A percentile compares a stretch with the other conserved stretches of the same genome.
These are phyloP conservation scores for Coemansia sp. DNA, from an alignment of 192 early-diverging fungal genomes.

Conservation along the genomic window DNA sequence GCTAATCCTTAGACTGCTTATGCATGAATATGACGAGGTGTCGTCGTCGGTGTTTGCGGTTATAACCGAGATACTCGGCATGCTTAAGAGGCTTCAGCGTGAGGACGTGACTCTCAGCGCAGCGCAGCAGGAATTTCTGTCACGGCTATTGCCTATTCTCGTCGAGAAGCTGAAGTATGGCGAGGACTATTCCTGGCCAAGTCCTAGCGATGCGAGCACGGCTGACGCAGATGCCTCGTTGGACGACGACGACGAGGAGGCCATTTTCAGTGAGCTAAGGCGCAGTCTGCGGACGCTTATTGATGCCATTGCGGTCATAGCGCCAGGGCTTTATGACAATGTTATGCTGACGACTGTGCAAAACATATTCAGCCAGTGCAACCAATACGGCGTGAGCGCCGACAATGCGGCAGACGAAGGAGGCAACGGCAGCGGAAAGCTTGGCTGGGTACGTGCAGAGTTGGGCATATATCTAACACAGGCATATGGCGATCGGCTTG, in stretches of 20 bases:
- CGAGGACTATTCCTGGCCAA: constrained; percentile 73
- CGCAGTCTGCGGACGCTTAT: constrained; percentile 69
- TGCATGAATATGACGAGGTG: constrained; percentile 81
- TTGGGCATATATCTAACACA: constrained; percentile 48
- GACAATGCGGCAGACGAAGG: constrained; percentile 37
- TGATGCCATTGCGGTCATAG: constrained; percentile 75
- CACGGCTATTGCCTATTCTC: constrained; percentile 57
- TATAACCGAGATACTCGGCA: constrained; percentile 65
- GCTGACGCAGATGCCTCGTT: constrained; percentile 65
- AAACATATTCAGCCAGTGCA: constrained; percentile 51
- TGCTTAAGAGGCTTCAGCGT: constrained; percentile 62
- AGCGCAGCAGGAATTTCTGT: constrained; percentile 31
- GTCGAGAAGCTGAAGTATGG: constrained; percentile 89
- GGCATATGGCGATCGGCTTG: constrained; percentile 52
- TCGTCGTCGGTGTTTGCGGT: constrained; percentile 75
- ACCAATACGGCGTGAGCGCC: constrained; percentile 45
- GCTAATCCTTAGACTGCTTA: constrained; percentile 75
- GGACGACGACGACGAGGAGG: constrained; percentile 71
- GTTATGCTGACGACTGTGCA: constrained; percentile 40
- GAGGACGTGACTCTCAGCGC: constrained; percentile 28
- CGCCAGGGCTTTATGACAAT: constrained; percentile 39
- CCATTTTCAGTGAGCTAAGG: constrained; percentile 43
- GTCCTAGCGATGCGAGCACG: constrained; percentile 18
- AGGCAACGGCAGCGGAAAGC: constrained; percentile 32
- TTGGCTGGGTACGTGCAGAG: constrained; percentile 56